Base-by-base conservation (phyloP, 306 rosid species). In the Datisca glomerata region DNA sequence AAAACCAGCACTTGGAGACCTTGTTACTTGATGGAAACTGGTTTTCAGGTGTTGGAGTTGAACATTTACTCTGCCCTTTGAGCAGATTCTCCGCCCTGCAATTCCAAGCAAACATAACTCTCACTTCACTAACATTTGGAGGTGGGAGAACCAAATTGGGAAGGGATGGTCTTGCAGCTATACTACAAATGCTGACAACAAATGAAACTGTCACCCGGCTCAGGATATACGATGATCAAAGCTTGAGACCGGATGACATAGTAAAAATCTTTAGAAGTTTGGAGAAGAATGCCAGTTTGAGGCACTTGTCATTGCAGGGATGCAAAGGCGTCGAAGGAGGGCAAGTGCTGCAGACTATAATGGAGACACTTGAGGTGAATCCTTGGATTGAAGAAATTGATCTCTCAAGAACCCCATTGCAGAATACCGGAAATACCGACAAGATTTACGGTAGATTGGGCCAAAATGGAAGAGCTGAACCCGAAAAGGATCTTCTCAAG, bases 351-450 rank as follows among this genome's bases (percentile, higher is more conserved):
- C 63, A 77, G 65, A 56, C 72, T 24, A 80, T 91, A 23, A 68
- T 72, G 84, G 98, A 80, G 74, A 75, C 75, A 27, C 18, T 91
- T 0, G 83, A 80, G 60, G 75, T 91, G 29, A 84, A 91, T 72
- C 98, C 96, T 65, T 91, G 93, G 95, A 73, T 84, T 14, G 96
- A 91, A 70, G 91, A 73, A 48, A 71, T 91, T 42, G 93, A 84
- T 70, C 92, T 91, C 23, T 71, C 81, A 6, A 73, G 81, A 60
- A 91, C 94, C 34, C 92, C 94, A 3, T 55, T 84, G 19, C 86
- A 84, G 21, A 80, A 49, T 60, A 75, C 86, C 3, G 94, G 92
- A 41, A 71, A 65, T 67, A 66, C 84, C n/a, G 63, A 33, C 8
- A 76, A 59, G 5, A 61, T 89, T 63, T 72, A 70, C 48, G 79